Evolutionary conservation across 106 monocot species (phyloP), one percentile per base, ranked within the genome.

Genomic region (Xerophyta viscosa): DNA sequence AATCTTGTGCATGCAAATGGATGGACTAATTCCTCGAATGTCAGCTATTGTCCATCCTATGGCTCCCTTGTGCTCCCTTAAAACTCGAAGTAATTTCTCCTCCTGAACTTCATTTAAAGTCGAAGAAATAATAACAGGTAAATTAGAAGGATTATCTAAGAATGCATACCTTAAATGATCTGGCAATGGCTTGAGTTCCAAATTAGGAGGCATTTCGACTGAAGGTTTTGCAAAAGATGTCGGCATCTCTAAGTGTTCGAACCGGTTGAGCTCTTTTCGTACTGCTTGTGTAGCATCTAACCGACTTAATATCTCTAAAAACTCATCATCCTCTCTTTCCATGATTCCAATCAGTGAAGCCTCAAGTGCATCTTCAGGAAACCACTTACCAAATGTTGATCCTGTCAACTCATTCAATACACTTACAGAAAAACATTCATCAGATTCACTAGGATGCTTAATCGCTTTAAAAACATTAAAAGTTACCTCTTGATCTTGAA

Each of bases 111-210:
- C 24, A 25, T 11, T 50, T 15, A 50, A 50, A 25, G 20, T 24
- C 12, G 50, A 5, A 10, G 50, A 50, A 50, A 50, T 50, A 22
- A 50, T 50, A 11, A 50, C 24, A 50, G 20, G 50, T 11, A 50
- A 25, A 11, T 21, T 11, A 24, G 24, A 50, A 27, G 2, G 15
- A 18, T 50, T 25, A 25, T 15, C 25, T 25, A 50, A 8, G 2
- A 11, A 50, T 22, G 24, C 50, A 50, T 50, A 50, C 26, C 26
- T 50, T 25, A 50, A 12, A 50, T 50, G 50, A 11, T 21, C 1
- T 11, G 50, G 50, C 11, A 50, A 12, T 8, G 50, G 25, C 50
- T 50, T 50, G 15, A 50, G 24, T 15, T 50, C 50, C 6, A 27
- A 12, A 24, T n/a, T n/a, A n/a, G n/a, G n/a, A n/a, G n/a, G n/a